Evolutionary conservation across 148 eudicot genomes (phyloP).

Genomic region (Rhododendron kiyosumense): DNA sequence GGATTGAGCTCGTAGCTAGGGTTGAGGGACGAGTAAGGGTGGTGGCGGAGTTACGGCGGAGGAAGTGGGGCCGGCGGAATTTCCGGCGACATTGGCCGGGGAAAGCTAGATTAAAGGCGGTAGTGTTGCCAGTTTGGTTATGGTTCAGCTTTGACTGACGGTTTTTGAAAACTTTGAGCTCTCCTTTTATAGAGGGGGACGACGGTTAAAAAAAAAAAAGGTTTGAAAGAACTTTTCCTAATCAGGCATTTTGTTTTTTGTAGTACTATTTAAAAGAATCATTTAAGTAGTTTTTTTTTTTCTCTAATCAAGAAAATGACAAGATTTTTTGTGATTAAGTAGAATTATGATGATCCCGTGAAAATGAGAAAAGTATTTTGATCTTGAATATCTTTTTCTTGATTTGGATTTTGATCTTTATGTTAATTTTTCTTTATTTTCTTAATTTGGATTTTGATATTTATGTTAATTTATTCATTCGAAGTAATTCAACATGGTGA

Average conservation of each 20-base stretch:
- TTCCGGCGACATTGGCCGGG: slow-evolving; percentile 25
- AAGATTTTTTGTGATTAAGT: no score
- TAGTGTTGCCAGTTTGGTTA: slow-evolving; percentile 13
- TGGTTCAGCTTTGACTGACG: neutral
- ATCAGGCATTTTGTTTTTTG: no score
- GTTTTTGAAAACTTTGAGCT: no score
- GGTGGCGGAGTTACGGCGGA: slow-evolving; percentile 14
- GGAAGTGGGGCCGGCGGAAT: slow-evolving; percentile 19
- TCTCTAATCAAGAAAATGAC: no score
- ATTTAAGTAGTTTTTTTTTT: no score
- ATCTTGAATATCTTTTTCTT: neutral
- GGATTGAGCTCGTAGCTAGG: neutral
- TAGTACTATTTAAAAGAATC: no score
- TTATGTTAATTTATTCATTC: neutral
- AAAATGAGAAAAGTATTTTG: neutral
- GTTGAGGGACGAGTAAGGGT: neutral
- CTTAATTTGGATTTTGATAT: no score
- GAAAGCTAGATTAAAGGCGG: neutral
- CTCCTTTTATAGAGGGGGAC: neutral
- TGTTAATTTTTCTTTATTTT: no score
- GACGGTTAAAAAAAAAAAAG: neutral
- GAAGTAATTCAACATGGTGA: no score
- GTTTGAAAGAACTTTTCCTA: neutral
- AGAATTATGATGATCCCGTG: no score
- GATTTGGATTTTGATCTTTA: neutral